These are phyloP conservation scores for Monosporascus sp. DNA, from an alignment of 2,329 filamentous ascomycete genomes.

Conservation along the genomic window DNA sequence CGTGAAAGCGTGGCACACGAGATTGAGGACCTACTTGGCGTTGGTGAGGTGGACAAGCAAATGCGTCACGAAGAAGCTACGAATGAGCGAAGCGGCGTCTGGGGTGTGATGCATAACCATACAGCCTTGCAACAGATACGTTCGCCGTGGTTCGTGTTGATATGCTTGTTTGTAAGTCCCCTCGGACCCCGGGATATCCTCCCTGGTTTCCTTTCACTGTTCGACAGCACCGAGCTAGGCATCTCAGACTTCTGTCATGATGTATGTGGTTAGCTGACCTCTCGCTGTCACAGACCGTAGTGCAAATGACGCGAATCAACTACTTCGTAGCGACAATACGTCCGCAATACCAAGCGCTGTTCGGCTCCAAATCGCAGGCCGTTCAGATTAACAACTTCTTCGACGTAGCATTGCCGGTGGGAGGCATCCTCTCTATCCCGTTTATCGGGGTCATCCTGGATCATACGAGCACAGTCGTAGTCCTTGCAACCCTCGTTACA, in stretches of 20 bases:
- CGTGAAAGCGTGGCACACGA: slow-evolving; percentile 62
- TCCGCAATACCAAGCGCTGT: slow-evolving; percentile 73
- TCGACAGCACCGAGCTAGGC: no score
- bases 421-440: slow-evolving; percentile 78
- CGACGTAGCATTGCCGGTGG: slow-evolving; percentile 77
- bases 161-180: slow-evolving; percentile 58
- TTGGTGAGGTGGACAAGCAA: slow-evolving; percentile 56
- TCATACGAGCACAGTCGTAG: slow-evolving; percentile 65
- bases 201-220: not conserved
- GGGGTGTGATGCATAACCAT: slow-evolving; percentile 76
- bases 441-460: slow-evolving; percentile 82
- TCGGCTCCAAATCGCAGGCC: slow-evolving; percentile 57
- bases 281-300: slow-evolving; percentile 44
- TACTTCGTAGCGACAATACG: slow-evolving; percentile 88
- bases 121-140: slow-evolving; percentile 68
- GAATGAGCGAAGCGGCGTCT: slow-evolving; percentile 70
- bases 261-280: not conserved
- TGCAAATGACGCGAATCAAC: slow-evolving; percentile 80
- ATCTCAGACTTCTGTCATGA: no score
- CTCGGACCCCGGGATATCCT: not conserved
- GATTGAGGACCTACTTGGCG: slow-evolving; percentile 69
- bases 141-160: slow-evolving; percentile 79
- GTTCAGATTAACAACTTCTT: slow-evolving; percentile 77
- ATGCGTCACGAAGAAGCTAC: slow-evolving; percentile 63
- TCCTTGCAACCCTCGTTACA: slow-evolving; percentile 65